These are phyloP conservation scores for Saturnispora galanensis DNA, from an alignment of 805 yeast genomes.

Conservation along the genomic window DNA sequence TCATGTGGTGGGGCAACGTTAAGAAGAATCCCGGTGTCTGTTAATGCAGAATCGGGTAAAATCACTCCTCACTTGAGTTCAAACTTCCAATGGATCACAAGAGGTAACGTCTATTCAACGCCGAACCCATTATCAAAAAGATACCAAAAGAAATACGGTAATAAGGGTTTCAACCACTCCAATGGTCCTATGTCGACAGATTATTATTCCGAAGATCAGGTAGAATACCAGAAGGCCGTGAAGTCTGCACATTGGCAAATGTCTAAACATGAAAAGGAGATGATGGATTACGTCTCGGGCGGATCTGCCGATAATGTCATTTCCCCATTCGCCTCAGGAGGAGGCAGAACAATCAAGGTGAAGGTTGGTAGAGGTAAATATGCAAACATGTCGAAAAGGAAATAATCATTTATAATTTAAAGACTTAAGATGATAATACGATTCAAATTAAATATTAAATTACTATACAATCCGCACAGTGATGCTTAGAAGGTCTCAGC, in stretches of 20 bases:
- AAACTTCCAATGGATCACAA: slow-evolving; percentile 86
- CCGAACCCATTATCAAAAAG: slow-evolving; percentile 84
- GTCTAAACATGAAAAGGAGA: slow-evolving; percentile 73
- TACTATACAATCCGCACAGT: not conserved
- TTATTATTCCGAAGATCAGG: slow-evolving; percentile 83
- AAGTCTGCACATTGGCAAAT: slow-evolving; percentile 84
- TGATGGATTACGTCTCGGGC: slow-evolving; percentile 91
- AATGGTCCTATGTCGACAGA: slow-evolving; percentile 46
- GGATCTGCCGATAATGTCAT: slow-evolving; percentile 79
- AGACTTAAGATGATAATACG: no score
- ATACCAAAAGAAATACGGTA: slow-evolving; percentile 61
- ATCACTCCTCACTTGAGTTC: slow-evolving; percentile 81
- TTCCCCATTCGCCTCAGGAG: slow-evolving; percentile 76
- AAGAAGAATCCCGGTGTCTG: slow-evolving; percentile 81
- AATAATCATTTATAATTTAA: not conserved
- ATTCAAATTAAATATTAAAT: not conserved
- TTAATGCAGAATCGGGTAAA: slow-evolving; percentile 69
- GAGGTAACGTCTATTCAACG: slow-evolving; percentile 74
- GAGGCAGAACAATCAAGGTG: slow-evolving; percentile 53
- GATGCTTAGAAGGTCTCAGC: slow-evolving; percentile 3
- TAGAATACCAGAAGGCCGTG: slow-evolving; percentile 80
- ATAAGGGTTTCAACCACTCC: slow-evolving; percentile 66
- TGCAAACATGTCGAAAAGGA: slow-evolving; percentile 38
- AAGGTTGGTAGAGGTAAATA: slow-evolving; percentile 78
- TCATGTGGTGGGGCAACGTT: slow-evolving; percentile 92